A percentile compares a stretch with the other conserved stretches of the same genome.
Evolutionary conservation across 2,329 filamentous ascomycete species (phyloP).

Genomic region (Apiospora koreana): DNA sequence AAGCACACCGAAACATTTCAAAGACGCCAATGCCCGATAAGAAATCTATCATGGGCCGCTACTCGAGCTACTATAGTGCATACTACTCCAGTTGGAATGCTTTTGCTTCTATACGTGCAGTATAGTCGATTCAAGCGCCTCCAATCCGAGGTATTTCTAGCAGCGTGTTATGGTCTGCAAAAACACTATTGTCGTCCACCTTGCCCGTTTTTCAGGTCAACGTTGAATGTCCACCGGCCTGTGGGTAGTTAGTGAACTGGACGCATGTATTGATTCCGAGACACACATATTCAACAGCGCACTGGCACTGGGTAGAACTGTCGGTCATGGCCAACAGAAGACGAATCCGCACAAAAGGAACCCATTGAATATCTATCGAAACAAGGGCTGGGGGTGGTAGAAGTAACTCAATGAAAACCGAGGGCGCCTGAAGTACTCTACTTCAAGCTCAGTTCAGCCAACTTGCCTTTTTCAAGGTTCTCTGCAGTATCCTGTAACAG

Average conservation of each 20-base stretch:
- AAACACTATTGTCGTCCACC: not conserved
- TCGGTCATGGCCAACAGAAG: not conserved
- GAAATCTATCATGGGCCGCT: not conserved
- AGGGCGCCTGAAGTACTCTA: not conserved
- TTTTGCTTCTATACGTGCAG: not conserved
- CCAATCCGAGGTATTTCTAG: not conserved
- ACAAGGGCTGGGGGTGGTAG: not conserved
- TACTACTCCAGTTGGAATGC: not conserved
- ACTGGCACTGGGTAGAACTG: not conserved
- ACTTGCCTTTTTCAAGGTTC: slow-evolving; percentile 82
- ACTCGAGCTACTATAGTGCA: not conserved
- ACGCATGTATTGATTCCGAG: too few species aligned
- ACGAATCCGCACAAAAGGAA: not conserved
- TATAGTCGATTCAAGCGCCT: not conserved
- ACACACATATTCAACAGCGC: slow-evolving; percentile 4
- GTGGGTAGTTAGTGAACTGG: not conserved
- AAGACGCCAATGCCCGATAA: not conserved
- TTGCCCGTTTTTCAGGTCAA: slow-evolving; percentile 27
- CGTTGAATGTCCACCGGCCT: slow-evolving; percentile 35
- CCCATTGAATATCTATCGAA: not conserved
- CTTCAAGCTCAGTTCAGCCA: not conserved
- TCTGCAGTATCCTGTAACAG: slow-evolving; percentile 90
- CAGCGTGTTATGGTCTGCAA: not conserved
- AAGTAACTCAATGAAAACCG: not conserved
- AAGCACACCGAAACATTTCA: not conserved